Base-by-base conservation (phyloP, 179 eudicot species). In the Amaranthus tricolor region DNA sequence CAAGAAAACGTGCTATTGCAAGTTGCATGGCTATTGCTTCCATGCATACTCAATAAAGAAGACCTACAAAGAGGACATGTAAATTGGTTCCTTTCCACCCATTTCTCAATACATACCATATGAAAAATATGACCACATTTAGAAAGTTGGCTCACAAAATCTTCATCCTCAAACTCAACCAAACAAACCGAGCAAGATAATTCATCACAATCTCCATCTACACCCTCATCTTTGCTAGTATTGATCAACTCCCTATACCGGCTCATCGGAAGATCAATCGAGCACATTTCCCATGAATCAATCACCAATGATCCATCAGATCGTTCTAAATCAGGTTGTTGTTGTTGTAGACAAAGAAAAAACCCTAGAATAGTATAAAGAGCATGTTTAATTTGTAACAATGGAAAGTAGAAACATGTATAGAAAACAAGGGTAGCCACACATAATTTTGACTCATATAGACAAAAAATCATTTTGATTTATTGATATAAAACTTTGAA, bases 1-100 rank as follows among this genome's bases (percentile, higher is more conserved):
- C 69, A 63, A 43, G 72, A 68, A 51, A 66, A 6, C 62, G 69
- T 45, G 13, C 9, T 59, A 66, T 80, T 72, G 74, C 80, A 81
- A 47, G 78, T 72, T 58, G 61, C 80, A 68, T 73, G 69, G 62
- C 62, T 57, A 1, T 61, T 16, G 50, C 72, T 73, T 43, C 50
- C 78, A 73, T 73, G 80, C 84, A 77, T 40, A 65, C 70, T 76
- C 68, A 81, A 79, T 71, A 84, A 77, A 24, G 79, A 66, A 4
- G 83, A 56, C 83, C 87, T 82, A 75, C 87, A 84, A 71, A 84
- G 83, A 55, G 87, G 87, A 70, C 87, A 84, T n/a, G 87, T 82
- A 72, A 77, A 84, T 21, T 84, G 87, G 55, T 69, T 77, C 71
- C 54, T 82, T 49, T 79, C 81, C 7, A 84, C 78, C 87, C 87